A percentile compares a stretch with the other conserved stretches of the same genome.
Evolutionary conservation across 2,329 filamentous ascomycete genomes (phyloP).

Genomic region (Diaporthe helianthi): DNA sequence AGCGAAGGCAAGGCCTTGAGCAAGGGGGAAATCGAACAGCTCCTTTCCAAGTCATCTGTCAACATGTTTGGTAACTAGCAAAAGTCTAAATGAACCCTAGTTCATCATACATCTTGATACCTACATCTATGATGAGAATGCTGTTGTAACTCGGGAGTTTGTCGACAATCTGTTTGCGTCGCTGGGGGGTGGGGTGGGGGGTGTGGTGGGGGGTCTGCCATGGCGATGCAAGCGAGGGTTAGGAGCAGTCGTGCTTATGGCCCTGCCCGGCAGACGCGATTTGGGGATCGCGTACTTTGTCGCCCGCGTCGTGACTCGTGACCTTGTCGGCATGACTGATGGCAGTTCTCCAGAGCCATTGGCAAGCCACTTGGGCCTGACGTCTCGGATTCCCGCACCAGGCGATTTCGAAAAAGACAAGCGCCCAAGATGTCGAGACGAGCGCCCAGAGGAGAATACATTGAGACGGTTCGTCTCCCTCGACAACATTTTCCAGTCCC

Average conservation of each 20-base stretch:
- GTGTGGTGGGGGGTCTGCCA: not conserved
- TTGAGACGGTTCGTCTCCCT: conserved; percentile 78
- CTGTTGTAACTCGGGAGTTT: not conserved
- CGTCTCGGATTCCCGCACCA: not conserved
- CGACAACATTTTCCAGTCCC: not conserved
- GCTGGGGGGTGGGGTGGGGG: not conserved
- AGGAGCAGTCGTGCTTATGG: not conserved
- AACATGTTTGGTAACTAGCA: not conserved
- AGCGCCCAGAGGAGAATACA: conserved; percentile 87
- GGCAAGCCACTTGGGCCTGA: not conserved
- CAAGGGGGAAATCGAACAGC: conserved; percentile 11
- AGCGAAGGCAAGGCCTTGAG: conserved; percentile 29
- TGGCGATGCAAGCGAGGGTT: not conserved
- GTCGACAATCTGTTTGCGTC: not conserved
- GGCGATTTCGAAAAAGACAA: not conserved
- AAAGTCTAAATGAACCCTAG: not conserved
- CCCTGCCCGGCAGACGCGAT: not conserved
- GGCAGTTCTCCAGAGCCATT: not conserved
- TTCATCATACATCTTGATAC: not conserved
- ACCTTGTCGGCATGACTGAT: conserved; percentile 4
- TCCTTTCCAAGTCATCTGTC: not conserved
- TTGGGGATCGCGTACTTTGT: not conserved
- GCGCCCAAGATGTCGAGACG: conserved; percentile 74
- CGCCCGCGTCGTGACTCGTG: not conserved
- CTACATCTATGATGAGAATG: not conserved